These are phyloP conservation scores for Pyrrhoderma noxium DNA, from an alignment of 1,284 basidiomycete species.

Conservation along the genomic window DNA sequence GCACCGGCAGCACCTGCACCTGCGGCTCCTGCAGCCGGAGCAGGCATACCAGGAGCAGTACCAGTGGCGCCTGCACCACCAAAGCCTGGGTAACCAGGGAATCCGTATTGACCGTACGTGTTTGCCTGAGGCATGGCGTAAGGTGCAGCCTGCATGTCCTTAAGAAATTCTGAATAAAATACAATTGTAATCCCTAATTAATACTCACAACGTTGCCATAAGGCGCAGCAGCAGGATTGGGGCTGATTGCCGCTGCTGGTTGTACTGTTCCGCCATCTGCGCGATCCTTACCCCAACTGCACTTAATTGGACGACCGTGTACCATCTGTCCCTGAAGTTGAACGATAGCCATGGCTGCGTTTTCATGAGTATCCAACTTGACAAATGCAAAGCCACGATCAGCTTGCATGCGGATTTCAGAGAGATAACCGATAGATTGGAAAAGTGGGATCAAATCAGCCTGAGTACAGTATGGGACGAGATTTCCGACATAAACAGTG, in stretches of 20 bases:
- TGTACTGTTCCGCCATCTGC: conserved; percentile 59
- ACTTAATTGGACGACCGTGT: conserved; percentile 93
- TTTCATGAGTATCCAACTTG: conserved; percentile 95
- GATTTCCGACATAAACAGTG: conserved; percentile 97
- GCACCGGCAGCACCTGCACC: conserved; percentile 48
- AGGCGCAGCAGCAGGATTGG: conserved; percentile 53
- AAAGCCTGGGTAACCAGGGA: conserved; percentile 66
- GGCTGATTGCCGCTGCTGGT: conserved; percentile 49
- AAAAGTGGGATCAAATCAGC: conserved; percentile 94
- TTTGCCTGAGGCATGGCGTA: conserved; percentile 81
- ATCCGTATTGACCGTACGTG: conserved; percentile 74
- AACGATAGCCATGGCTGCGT: conserved; percentile 95
- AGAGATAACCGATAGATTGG: conserved; percentile 94
- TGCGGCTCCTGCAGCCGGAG: conserved; percentile 42
- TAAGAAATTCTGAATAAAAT: neutral
- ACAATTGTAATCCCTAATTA: neutral
- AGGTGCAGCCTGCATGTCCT: conserved; percentile 17
- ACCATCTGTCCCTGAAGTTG: conserved; percentile 93
- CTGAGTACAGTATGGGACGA: conserved; percentile 92
- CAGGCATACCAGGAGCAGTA: conserved; percentile 61
- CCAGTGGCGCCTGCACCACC: conserved; percentile 43
- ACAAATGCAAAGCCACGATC: conserved; percentile 98
- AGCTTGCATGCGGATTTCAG: conserved; percentile 97
- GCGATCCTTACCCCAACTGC: conserved; percentile 97
- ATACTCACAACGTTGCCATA: conserved; percentile 64